Evolutionary conservation across 2,329 filamentous ascomycete species (phyloP).

Genomic region (Scytalidium sp.): DNA sequence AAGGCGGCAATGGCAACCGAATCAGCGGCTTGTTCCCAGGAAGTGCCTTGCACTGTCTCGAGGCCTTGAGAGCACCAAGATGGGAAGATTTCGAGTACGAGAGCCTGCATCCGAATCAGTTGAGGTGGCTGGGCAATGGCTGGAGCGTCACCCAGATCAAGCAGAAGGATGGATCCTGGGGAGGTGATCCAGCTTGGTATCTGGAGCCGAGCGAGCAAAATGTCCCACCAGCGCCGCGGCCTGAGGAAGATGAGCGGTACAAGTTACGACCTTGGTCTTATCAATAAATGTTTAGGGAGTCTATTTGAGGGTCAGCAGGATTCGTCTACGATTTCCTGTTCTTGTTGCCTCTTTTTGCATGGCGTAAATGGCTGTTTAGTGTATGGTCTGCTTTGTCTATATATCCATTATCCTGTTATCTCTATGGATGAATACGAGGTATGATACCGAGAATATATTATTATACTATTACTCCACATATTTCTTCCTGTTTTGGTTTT

Average conservation of each 20-base stretch:
- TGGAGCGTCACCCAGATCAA: constrained; percentile 38
- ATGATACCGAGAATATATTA: too few species aligned
- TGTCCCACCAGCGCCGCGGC: constrained; percentile 30
- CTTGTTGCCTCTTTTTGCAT: too few species aligned
- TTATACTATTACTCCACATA: too few species aligned
- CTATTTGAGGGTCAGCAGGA: too few species aligned
- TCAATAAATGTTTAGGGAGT: constrained; percentile 16
- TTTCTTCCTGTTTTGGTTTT: too few species aligned
- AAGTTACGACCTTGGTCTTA: constrained; percentile 35
- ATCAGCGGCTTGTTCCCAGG: constrained; percentile 40
- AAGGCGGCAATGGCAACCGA: constrained; percentile 36
- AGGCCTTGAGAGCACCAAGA: constrained; percentile 45
- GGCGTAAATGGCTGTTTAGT: too few species aligned
- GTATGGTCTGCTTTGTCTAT: too few species aligned
- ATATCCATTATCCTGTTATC: too few species aligned
- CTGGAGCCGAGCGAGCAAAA: constrained; percentile 35
- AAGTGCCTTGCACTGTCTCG: constrained; percentile 36
- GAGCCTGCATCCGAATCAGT: constrained; percentile 33
- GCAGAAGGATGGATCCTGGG: constrained; percentile 21
- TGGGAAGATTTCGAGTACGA: constrained; percentile 49
- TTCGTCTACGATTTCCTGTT: too few species aligned
- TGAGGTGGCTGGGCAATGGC: constrained; percentile 40
- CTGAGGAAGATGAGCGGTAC: constrained; percentile 34
- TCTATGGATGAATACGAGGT: too few species aligned
- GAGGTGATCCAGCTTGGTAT: constrained; percentile 37